A percentile compares a stretch with the other conserved stretches of the same genome.
phyloP scores from a whole-genome alignment of 2,329 filamentous ascomycete genomes.

The Ascosphaera apis region DNA sequence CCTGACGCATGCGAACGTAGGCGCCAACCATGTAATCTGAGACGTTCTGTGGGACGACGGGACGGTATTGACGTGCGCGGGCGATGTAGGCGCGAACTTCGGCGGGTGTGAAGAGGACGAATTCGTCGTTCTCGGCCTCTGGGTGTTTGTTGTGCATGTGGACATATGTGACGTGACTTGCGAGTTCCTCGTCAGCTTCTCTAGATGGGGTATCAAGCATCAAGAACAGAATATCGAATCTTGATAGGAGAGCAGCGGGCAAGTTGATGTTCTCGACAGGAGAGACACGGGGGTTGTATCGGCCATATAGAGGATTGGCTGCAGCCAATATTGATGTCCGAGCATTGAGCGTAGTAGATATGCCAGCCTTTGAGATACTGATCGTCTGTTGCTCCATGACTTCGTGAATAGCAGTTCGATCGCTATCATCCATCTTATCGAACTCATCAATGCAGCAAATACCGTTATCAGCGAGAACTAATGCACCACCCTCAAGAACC shows the following conservation, averaged over 20 bases:
- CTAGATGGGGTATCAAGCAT: conserved; percentile 84
- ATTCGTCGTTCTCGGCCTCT: conserved; percentile 26
- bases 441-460: conserved; percentile 74
- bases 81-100: conserved; percentile 95
- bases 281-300: conserved; percentile 92
- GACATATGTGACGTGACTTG: conserved; percentile 84
- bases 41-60: conserved; percentile 60
- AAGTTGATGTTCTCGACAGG: conserved; percentile 99
- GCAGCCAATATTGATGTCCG: conserved; percentile 89
- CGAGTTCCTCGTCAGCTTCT: conserved; percentile 77
- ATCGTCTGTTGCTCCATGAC: conserved; percentile 79
- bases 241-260: conserved; percentile 82
- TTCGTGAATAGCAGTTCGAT: conserved; percentile 62
- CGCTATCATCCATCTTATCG: conserved; percentile 64
- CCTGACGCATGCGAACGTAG: conserved; percentile 81
- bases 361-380: conserved; percentile 72
- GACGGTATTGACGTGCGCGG: conserved; percentile 71
- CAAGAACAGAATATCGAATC: conserved; percentile 92
- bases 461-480: conserved; percentile 59
- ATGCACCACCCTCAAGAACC: conserved; percentile 55
- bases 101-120: conserved; percentile 65
- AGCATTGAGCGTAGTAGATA: conserved; percentile 89
- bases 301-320: conserved; percentile 89
- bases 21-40: conserved; percentile 95
- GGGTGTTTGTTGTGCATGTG: conserved; percentile 95